Base-by-base conservation (phyloP, 2,329 filamentous ascomycete genomes). In the Aspergillus costaricaensis region DNA sequence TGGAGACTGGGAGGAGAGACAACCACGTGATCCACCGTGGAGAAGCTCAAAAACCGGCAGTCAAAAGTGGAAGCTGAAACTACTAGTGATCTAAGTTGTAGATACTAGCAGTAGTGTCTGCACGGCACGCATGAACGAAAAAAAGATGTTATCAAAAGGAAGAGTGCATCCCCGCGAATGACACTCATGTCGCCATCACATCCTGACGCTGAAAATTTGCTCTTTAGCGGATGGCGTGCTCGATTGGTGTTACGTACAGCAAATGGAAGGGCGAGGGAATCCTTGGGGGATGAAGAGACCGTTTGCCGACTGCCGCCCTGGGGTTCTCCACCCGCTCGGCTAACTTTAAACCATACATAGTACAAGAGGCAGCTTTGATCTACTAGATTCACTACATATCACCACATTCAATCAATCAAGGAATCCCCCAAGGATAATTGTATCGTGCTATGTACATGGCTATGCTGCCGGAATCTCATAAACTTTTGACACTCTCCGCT, bases 401-500 rank as follows among this genome's bases (percentile, higher is more conserved):
- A n/a, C n/a, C n/a, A n/a, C n/a, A n/a, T n/a, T n/a, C 23, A 30
- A 30, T 30, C 27, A 30, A 15, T 27, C 25, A 44, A 10, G 41
- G 0, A 19, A 44, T 5, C 23, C 15, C 15, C 19, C 30, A 32
- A 52, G 17, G 15, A 19, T 25, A 12, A 43, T 32, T 19, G 17
- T 36, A 53, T 53, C 43, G 49, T 25, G 54, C 38, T 62, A 60
- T 59, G 38, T 56, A 57, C 48, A 59, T 57, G 23, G 60, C 54
- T 61, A 44, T 15, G 9, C 38, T 19, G 21, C 41, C 10, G 15
- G 30, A 59, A 41, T 59, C 49, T 59, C 62, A 60, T 38, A 69
- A 67, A 67, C 66, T 70, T 72, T 70, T 70, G 44, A 58, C 59
- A 64, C 57, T 57, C 65, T 54, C 41, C 68, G 68, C 69, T 70